Conservation (phyloP, 2,329 filamentous ascomycete genomes). For the Alternaria panax region DNA sequence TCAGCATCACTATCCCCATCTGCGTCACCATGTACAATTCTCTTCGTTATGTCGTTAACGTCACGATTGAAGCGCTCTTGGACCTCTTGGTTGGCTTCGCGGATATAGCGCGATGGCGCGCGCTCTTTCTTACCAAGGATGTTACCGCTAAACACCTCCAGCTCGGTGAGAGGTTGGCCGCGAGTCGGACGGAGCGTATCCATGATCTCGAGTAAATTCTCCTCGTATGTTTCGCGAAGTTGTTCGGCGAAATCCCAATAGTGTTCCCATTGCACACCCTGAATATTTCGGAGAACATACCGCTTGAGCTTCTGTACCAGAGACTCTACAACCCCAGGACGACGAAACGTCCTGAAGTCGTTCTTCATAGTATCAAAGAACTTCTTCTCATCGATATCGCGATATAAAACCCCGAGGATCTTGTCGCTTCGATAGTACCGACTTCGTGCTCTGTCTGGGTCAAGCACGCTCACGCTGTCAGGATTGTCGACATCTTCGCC, state of each 20-base stretch:
- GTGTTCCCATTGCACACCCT: constrained; percentile 53
- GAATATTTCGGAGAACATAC: constrained; percentile 50
- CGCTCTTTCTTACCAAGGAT: constrained; percentile 61
- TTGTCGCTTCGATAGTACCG: constrained; percentile 73
- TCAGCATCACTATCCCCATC: constrained; percentile 37
- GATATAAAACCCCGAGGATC: constrained; percentile 73
- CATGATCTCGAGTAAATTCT: constrained; percentile 59
- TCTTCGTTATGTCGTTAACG: constrained; percentile 52
- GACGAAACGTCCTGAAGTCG: constrained; percentile 19
- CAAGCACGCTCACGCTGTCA: constrained; percentile 48
- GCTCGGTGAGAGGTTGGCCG: constrained; percentile 39
- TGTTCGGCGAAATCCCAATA: constrained; percentile 51
- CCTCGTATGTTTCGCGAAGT: constrained; percentile 60
- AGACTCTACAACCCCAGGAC: constrained; percentile 11
- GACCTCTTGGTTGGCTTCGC: constrained; percentile 45
- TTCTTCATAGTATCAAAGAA: constrained; percentile 58
- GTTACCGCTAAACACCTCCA: constrained; percentile 62
- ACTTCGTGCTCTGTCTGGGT: constrained; percentile 51
- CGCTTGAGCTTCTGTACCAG: constrained; percentile 48
- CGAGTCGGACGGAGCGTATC: constrained; percentile 43
- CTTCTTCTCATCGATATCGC: constrained; percentile 73
- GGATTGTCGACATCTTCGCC: constrained; percentile 49
- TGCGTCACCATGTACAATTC: constrained; percentile 53
- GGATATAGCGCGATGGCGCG: constrained; percentile 41
- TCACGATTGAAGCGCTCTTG: constrained; percentile 53